Conservation (phyloP, 768 basidiomycete genomes). For the Mycena alexandri region DNA sequence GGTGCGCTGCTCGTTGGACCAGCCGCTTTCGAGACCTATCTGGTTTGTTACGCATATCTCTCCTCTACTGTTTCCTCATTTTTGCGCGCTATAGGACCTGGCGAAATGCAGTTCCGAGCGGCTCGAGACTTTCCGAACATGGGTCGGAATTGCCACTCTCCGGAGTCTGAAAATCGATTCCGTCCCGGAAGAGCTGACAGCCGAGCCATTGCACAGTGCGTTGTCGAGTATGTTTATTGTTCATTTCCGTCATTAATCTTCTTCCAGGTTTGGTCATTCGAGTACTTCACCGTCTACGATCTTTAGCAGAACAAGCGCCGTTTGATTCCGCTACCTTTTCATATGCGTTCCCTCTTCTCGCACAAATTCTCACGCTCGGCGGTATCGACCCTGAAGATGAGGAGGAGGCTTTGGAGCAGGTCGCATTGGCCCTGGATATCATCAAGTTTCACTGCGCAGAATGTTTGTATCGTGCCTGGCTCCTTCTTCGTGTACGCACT, state of each 20-base stretch:
- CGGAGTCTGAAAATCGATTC: slow-evolving; percentile 74
- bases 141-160: slow-evolving; percentile 88
- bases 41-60: slow-evolving; percentile 59
- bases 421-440: slow-evolving; percentile 78
- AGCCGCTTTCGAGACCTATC: slow-evolving; percentile 79
- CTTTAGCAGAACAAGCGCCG: slow-evolving; percentile 82
- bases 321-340: slow-evolving; percentile 91
- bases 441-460: slow-evolving; percentile 79
- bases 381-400: slow-evolving; percentile 75
- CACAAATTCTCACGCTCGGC: slow-evolving; percentile 74
- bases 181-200: slow-evolving; percentile 79
- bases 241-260: not conserved
- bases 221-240: slow-evolving; percentile 53
- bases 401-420: slow-evolving; percentile 83
- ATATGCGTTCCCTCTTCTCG: slow-evolving; percentile 82
- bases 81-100: slow-evolving; percentile 62
- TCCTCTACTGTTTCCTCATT: slow-evolving; percentile 3
- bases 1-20: slow-evolving; percentile 74
- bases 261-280: slow-evolving; percentile 80
- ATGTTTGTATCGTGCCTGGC: slow-evolving; percentile 62
- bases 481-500: not conserved
- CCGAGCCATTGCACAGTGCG: slow-evolving; percentile 70
- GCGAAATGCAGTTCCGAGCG: slow-evolving; percentile 81
- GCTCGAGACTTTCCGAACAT: slow-evolving; percentile 73
- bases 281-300: slow-evolving; percentile 86